Evolutionary conservation across 2,329 filamentous ascomycete species (phyloP), one percentile per base, ranked within the genome.

Genomic region (Cercospora sojina): DNA sequence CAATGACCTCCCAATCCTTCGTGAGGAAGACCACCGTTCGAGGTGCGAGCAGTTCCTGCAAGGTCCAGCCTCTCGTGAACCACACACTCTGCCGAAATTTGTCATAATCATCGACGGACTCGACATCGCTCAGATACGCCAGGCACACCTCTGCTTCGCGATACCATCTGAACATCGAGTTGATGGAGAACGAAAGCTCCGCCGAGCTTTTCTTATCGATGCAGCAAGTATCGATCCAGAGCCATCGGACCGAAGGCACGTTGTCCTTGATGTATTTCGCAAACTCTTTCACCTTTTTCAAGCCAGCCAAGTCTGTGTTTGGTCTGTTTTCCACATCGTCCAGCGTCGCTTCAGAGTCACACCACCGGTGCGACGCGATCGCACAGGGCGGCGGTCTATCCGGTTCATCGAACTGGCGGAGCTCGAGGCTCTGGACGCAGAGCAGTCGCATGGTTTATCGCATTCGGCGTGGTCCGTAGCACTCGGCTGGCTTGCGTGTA

Each of bases 201-300:
- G 59, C 64, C 29, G 47, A 63, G 62, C 53, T 68, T 20, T 58
- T 55, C 38, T 70, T 67, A 57, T 73, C 62, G 13, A 74, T 74
- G 60, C 69, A 72, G 59, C 68, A 72, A 16, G 68, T 73, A 59
- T 74, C 72, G 47, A 74, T 64, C 71, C 68, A 72, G 23, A 71
- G 59, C 69, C 64, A 71, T 29, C 67, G 38, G 16, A 72, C 59
- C 10, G 23, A 53, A 2, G 58, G 55, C 16, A 72, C 55, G 10
- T 67, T 13, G 20, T 62, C 43, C 25, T 53, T 32, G 3, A 72
- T 51, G 47, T 69, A 71, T 38, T 61, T 27, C 18, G 68, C 70
- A 64, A 70, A 72, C 9, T 41, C 66, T 43, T 64, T 10, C 2
- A 69, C 57, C 67, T 72, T 72, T 59, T 64, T 55, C 29, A 66